Conservation (phyloP, 495 filamentous ascomycete genomes). For the Cudoniella acicularis region DNA sequence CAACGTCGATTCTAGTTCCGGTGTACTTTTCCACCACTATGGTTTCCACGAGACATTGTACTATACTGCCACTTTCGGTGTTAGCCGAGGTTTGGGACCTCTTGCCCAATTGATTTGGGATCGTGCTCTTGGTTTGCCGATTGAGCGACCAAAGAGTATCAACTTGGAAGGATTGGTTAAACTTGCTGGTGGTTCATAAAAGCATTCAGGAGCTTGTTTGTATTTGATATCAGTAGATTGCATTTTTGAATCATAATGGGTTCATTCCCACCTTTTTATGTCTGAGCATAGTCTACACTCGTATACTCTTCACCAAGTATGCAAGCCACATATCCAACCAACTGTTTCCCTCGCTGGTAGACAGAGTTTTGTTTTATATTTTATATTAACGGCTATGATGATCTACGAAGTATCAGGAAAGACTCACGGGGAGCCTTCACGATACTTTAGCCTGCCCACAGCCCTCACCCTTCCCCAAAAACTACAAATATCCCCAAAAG, state of each 20-base stretch:
- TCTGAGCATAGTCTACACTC: no score
- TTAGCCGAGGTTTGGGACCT: constrained; percentile 85
- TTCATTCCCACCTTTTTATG: background rate
- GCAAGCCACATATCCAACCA: no score
- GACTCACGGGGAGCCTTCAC: no score
- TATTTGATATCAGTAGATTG: background rate
- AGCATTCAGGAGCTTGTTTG: background rate
- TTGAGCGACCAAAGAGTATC: constrained; percentile 97
- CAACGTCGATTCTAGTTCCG: constrained; percentile 89
- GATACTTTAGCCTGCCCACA: no score
- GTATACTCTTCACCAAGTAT: no score
- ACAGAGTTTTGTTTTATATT: no score
- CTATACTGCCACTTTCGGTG: constrained; percentile 96
- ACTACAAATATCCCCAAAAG: no score
- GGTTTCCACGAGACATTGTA: constrained; percentile 95
- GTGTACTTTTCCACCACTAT: constrained; percentile 95
- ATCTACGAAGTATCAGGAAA: no score
- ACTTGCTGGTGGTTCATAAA: constrained; percentile 38
- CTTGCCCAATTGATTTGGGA: constrained; percentile 96
- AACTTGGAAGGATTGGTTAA: constrained; percentile 79
- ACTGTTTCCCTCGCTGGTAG: no score
- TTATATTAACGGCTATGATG: no score
- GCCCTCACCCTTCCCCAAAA: no score
- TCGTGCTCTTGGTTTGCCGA: constrained; percentile 88
- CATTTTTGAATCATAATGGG: background rate